Base-by-base conservation (phyloP, 208 protist species). In the Leishmania martiniquensis region DNA sequence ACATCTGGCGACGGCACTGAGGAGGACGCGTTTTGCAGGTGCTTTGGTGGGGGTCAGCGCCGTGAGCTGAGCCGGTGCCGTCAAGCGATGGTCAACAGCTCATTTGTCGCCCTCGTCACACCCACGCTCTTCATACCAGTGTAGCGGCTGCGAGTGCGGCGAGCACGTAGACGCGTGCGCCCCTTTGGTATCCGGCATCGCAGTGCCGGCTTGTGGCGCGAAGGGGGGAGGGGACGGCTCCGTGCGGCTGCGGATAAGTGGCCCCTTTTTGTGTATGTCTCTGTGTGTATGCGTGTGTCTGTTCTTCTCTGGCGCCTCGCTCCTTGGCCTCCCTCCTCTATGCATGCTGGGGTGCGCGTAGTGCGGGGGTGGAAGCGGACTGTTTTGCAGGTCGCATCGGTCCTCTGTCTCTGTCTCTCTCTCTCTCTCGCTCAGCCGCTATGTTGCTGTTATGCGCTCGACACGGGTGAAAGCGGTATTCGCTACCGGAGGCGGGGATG, bases 31-130 rank as follows among this genome's bases (percentile, higher is more conserved):
- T 82, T 68, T 39, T 74, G 32, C 49, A 42, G 10, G 29, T 86
- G 77, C 72, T 62, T 47, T 49, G 86, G 86, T 9, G 88, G 88
- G 49, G 88, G 88, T 49, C 73, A 63, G n/a, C 83, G 89, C 1
- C 65, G 70, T 32, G 83, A 90, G 68, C 34, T 93, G 57, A 81
- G 83, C 6, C 87, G 85, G 2, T 90, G 83, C 51, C 66, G 59
- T 0, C 82, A 89, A 57, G 88, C 85, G 0, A 90, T 96, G 87
- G 84, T 96, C 25, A 96, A 90, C 66, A 95, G 90, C 72, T 77
- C 78, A 9, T 96, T 86, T 63, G 86, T 95, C 25, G 85, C 91
- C 7, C 72, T 93, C 55, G 91, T 96, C 75, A 89, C 93, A 6
- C 93, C 87, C 2, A 89, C 87, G 1, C 59, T 86, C 49, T 94